Base-by-base conservation (phyloP, 2,329 filamentous ascomycete species). In the Microsporum canis region DNA sequence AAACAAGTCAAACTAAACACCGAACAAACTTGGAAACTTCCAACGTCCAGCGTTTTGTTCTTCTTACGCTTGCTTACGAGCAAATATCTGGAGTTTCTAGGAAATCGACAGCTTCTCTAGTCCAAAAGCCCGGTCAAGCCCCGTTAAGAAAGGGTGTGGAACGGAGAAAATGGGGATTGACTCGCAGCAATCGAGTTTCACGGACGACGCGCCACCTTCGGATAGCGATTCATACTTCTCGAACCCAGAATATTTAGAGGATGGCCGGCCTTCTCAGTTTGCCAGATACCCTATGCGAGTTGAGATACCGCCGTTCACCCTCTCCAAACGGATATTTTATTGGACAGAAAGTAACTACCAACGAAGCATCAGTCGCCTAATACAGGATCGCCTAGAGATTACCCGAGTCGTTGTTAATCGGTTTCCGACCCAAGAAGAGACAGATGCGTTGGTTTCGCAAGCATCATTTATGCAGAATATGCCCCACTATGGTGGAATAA, bases 361-460 rank as follows among this genome's bases (percentile, higher is more conserved):
- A 27, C 47, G 38, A 6, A 62, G 39, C 29, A 56, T 63, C 45
- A 58, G 65, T 1, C 60, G 51, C 12, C 10, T 17, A 14, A 14
- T 63, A 66, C 43, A 34, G 3, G 39, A 64, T 1, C 67, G 68
- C 5, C 59, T 71, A 1, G 67, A 69, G 14, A 64, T 65, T 8
- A 61, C 60, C 14, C 65, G 66, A 23, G 62, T 68, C 17, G 7
- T 69, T 3, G 61, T 69, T 1, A 65, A 68, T 31, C 69, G 73
- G 7, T 27, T 60, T 5, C 67, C 67, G 2, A 72, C 70, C 1
- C 73, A 75, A 60, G 67, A 69, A 6, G 73, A 75, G 59, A 53
- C 73, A 27, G 72, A 75, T 62, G 68, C 68, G 23, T 65, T 72
- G 39, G 66, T 70, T 23, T 61, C 63, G n/a, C 62, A 66, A 43